Conservation (phyloP, 345 rosid species). For the Trapa incisa region DNA sequence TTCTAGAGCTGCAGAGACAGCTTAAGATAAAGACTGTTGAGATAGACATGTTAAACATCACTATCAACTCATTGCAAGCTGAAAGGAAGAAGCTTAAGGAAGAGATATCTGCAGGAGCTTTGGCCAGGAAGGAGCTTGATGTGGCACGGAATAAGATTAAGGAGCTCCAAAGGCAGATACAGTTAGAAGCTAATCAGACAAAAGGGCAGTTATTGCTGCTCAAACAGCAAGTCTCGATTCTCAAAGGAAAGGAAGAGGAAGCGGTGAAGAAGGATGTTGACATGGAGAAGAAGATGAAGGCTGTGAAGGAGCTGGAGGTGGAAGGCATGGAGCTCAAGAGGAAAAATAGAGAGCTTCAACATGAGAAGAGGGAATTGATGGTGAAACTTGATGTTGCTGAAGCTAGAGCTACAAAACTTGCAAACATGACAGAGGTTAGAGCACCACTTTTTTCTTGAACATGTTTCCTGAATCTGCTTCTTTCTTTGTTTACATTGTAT, state of each 20-base stretch:
- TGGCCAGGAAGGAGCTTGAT: slow-evolving; percentile 62
- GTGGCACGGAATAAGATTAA: slow-evolving; percentile 64
- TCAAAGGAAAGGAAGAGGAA: slow-evolving; percentile 72
- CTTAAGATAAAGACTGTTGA: slow-evolving; percentile 90
- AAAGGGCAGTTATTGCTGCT: slow-evolving; percentile 82
- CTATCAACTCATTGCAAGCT: slow-evolving; percentile 67
- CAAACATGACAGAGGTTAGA: slow-evolving; percentile 86
- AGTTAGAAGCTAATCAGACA: slow-evolving; percentile 86
- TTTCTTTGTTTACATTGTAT: background rate
- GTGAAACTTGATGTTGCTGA: slow-evolving; percentile 76
- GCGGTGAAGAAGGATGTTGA: slow-evolving; percentile 61
- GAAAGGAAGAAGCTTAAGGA: slow-evolving; percentile 91
- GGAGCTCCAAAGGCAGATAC: slow-evolving; percentile 88
- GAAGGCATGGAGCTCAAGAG: slow-evolving; percentile 88
- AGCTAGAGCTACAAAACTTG: slow-evolving; percentile 53
- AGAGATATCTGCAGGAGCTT: slow-evolving; percentile 37
- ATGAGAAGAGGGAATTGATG: slow-evolving; percentile 78
- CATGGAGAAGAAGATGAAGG: slow-evolving; percentile 61
- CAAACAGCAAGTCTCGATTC: slow-evolving; percentile 80
- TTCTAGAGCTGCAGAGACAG: slow-evolving; percentile 68
- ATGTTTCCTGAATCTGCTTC: background rate
- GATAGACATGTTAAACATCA: slow-evolving; percentile 81
- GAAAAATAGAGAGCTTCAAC: slow-evolving; percentile 84
- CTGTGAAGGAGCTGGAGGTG: slow-evolving; percentile 58
- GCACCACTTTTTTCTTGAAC: background rate